Evolutionary conservation across 495 filamentous ascomycete genomes (phyloP).

Genomic region (Podospora didyma): DNA sequence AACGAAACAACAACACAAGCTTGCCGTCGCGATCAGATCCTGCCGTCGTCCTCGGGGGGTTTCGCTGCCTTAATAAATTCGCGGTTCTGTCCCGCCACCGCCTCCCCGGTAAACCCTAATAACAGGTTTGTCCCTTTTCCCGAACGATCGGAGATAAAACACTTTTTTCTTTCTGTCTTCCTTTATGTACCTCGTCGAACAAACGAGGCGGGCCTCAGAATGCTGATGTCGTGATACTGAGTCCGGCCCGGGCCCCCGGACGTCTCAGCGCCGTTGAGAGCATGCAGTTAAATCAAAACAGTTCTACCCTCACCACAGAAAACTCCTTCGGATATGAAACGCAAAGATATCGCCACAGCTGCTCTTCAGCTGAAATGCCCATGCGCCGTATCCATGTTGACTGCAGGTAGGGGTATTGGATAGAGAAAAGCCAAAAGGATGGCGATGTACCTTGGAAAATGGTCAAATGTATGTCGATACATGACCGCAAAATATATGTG

Average conservation of each 20-base stretch:
- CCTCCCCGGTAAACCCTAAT: too few species aligned
- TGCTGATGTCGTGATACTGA: conserved; percentile 15
- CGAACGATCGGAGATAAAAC: neutral
- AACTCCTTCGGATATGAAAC: too few species aligned
- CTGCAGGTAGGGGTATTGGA: conserved; percentile 4
- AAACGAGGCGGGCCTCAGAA: conserved; percentile 11
- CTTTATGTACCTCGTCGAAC: conserved; percentile 18
- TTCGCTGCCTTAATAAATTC: neutral
- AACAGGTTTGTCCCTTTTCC: too few species aligned
- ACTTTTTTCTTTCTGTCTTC: conserved; percentile 16
- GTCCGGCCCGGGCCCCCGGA: neutral
- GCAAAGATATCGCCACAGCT: too few species aligned
- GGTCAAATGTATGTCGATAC: neutral
- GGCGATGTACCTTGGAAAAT: too few species aligned
- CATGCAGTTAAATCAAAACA: conserved; percentile 6
- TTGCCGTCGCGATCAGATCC: conserved; percentile 3
- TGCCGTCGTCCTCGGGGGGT: neutral
- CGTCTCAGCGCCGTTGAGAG: conserved; percentile 11
- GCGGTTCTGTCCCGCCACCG: too few species aligned
- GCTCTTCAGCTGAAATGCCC: neutral
- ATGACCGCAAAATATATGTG: conserved; percentile 7
- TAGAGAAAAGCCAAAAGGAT: neutral
- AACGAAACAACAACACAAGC: neutral
- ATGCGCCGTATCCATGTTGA: conserved; percentile 12
- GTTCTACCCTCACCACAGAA: too few species aligned